phyloP scores from a whole-genome alignment of 352 stramenopile genomes.

The Phytophthora foliorum region DNA sequence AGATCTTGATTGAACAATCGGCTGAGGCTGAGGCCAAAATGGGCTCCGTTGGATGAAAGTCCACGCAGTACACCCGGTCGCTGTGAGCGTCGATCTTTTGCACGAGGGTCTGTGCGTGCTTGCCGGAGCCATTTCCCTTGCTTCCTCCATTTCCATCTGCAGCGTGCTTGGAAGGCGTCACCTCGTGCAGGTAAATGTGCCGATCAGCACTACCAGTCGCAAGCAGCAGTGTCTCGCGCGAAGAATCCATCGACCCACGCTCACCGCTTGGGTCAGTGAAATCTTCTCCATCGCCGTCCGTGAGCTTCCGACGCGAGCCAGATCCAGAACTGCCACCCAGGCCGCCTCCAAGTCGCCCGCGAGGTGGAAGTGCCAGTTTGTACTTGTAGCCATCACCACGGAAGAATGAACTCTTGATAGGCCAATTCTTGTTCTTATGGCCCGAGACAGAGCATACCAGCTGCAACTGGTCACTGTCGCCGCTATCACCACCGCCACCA shows the following conservation, averaged over 20 bases:
- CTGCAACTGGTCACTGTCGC: conserved; percentile 82
- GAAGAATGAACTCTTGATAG: conserved; percentile 92
- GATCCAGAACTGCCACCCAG: conserved; percentile 31
- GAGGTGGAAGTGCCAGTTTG: conserved; percentile 74
- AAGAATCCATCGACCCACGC: conserved; percentile 50
- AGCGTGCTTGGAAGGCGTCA: conserved; percentile 66
- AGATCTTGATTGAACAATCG: conserved; percentile 90
- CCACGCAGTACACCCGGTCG: conserved; percentile 91
- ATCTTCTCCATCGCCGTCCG: conserved; percentile 82
- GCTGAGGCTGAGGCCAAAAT: conserved; percentile 89
- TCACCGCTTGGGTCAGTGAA: conserved; percentile 60
- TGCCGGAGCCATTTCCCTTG: conserved; percentile 32
- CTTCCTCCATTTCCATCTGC: conserved; percentile 32
- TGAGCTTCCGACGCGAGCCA: conserved; percentile 74
- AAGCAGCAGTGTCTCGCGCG: conserved; percentile 77
- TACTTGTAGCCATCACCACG: conserved; percentile 89
- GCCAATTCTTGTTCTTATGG: conserved; percentile 94
- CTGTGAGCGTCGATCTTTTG: conserved; percentile 90
- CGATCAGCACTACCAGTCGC: conserved; percentile 90
- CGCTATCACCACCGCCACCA: conserved; percentile 42
- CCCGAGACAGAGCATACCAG: conserved; percentile 82
- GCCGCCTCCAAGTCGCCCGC: conserved; percentile 26
- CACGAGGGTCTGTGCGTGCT: conserved; percentile 66
- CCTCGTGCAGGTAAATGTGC: conserved; percentile 90
- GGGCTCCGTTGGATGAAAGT: conserved; percentile 89